Base-by-base conservation (phyloP, 1,139 yeast species). In the Sugiyamaella grinbergsii region DNA sequence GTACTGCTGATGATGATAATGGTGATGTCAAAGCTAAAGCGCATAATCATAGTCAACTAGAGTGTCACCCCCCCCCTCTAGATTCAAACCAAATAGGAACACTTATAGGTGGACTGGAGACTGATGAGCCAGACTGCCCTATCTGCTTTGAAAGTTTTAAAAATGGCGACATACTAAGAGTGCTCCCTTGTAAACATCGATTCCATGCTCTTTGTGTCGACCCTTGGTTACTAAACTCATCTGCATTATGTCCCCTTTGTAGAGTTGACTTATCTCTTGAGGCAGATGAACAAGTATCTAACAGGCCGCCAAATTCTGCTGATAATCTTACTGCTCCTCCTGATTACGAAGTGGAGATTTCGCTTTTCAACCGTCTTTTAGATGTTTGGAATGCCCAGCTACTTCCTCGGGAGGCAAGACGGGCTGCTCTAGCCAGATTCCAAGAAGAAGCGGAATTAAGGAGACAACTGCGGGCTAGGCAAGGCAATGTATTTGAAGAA, bases 221-320 rank as follows among this genome's bases (percentile, higher is more conserved):
- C 62, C 91, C 93, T 0, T 87, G 95, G 95, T 72, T 87, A 36
- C 80, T 81, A 2, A 80, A 79, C 59, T 71, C 90, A 54, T 77
- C 88, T 50, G 88, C 89, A 0, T 85, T 88, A 60, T 87, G 95
- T 64, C 95, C 95, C 6, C 79, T 84, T 74, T 87, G 95, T 69
- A 82, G 89, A 57, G 76, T 88, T 36, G 94, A 86, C 50, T 51
- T 71, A 44, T 58, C 60, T 29, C 47, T 65, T 18, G 54, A 56
- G 7, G 48, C 54, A 4, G 57, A 62, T 16, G 67, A 58, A 33
- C 62, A 55, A 4, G 58, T 63, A 6, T 55, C 63, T 1, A 61
- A 59, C n/a, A 53, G 39, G 3, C 64, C 62, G 0, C 66, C 65
- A 20, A 52, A 54, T 47, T 42, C 51, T 24, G 32, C 11, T 13